Evolutionary conservation across 768 basidiomycete genomes (phyloP).

Genomic region (Suillus discolor): DNA sequence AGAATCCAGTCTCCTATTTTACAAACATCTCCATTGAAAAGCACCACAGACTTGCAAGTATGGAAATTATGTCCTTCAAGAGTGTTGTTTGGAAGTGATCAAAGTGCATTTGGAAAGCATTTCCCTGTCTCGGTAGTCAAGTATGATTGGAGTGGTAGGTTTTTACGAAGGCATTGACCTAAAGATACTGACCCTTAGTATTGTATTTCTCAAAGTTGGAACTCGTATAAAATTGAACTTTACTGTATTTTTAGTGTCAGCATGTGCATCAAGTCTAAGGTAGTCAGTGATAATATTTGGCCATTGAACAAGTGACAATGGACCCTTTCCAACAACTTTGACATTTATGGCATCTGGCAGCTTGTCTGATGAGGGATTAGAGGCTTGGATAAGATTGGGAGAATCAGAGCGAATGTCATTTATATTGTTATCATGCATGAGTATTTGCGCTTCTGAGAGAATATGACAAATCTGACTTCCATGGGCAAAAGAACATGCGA

Average conservation of each 20-base stretch:
- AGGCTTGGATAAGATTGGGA: neutral
- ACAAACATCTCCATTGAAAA: constrained; percentile 7
- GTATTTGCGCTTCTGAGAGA: constrained; percentile 23
- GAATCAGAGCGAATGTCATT: constrained; percentile 4
- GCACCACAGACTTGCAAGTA: constrained; percentile 3
- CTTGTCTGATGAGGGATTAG: neutral
- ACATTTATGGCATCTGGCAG: neutral
- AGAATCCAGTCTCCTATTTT: constrained; percentile 5
- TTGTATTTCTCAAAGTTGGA: neutral
- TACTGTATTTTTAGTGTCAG: neutral
- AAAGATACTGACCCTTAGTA: neutral
- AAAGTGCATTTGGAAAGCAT: neutral
- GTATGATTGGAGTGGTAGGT: neutral
- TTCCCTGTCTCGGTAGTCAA: neutral
- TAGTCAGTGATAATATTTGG: constrained; percentile 7
- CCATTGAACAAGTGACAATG: neutral
- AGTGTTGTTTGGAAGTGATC: neutral
- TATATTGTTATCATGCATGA: neutral
- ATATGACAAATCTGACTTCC: constrained; percentile 27
- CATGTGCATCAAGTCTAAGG: neutral
- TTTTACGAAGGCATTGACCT: constrained; percentile 4
- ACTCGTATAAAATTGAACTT: neutral
- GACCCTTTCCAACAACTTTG: neutral
- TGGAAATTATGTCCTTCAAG: neutral
- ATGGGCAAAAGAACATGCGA: constrained; percentile 28